Evolutionary conservation across 768 basidiomycete genomes (phyloP), one percentile per base, ranked within the genome.

Genomic region (Boletus rufocinnamomeus): DNA sequence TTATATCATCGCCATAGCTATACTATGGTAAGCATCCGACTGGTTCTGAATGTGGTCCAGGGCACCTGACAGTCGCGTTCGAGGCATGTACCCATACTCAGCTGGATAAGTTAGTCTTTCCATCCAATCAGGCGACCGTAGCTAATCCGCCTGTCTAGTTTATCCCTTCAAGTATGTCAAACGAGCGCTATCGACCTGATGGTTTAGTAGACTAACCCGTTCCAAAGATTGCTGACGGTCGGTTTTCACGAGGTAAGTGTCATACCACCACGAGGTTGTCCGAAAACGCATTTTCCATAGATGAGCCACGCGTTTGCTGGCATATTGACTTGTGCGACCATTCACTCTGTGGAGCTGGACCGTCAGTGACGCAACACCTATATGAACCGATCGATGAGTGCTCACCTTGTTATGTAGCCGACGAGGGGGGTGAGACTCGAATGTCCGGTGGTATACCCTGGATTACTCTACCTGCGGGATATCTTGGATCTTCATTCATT

Each of bases 151-250:
- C 35, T 38, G 19, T 54, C 46, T 52, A 93, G 91, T 94, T 68
- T 94, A 94, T 72, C 93, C 92, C 6, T 94, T 94, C 83, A 94
- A 94, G 92, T 92, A 74, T 74, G 85, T 72, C 54, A n/a, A 60
- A n/a, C 48, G 16, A 32, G 13, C n/a, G 19, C 19, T 57, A 58
- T 52, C 8, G 27, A 50, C 27, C 14, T 21, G 7, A 38, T 40
- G 23, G 52, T 51, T 37, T 28, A 34, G 38, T 38, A 50, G 35
- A 49, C 66, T 72, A 50, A 72, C 68, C 32, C 10, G 23, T 61
- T 52, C 32, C 28, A 63, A 91, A 70, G 91, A 66, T 71, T 93
- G 53, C 80, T 93, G 51, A 93, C 92, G 2, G 92, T 94, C 48
- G 92, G 92, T 49, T 93, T 94, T 69, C 92, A 94, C 73, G 92